Evolutionary conservation across 1,284 basidiomycete genomes (phyloP).

Genomic region (Schizophyllum commune): DNA sequence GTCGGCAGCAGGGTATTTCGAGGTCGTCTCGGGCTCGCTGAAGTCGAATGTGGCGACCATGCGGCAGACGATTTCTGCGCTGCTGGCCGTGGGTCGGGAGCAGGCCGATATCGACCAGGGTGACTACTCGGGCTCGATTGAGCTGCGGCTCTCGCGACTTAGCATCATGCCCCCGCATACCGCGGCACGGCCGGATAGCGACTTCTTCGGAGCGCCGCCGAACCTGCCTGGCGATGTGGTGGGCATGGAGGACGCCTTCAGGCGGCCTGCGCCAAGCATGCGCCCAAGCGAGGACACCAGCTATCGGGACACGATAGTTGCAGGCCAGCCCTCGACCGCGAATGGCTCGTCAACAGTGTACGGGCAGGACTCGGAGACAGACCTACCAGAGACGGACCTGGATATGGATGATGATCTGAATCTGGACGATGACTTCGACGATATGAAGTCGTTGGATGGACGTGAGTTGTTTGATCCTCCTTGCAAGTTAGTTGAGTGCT

Average conservation of each 20-base stretch:
- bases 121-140: slow-evolving; percentile 65
- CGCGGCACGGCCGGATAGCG: slow-evolving; percentile 19
- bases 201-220: neutral
- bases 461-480: slow-evolving; percentile 19
- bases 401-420: slow-evolving; percentile 23
- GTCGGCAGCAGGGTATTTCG: slow-evolving; percentile 37
- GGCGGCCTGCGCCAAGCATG: slow-evolving; percentile 9
- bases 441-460: slow-evolving; percentile 28
- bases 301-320: slow-evolving; percentile 7
- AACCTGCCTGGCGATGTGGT: slow-evolving; percentile 44
- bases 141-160: slow-evolving; percentile 63
- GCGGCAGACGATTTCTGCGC: slow-evolving; percentile 51
- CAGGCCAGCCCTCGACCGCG: slow-evolving; percentile 2
- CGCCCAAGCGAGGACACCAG: slow-evolving; percentile 5
- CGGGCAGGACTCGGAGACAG: slow-evolving; percentile 1
- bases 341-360: slow-evolving; percentile 7
- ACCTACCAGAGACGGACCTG: slow-evolving; percentile 17
- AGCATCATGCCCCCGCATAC: slow-evolving; percentile 46
- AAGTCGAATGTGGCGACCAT: slow-evolving; percentile 45
- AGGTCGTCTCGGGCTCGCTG: slow-evolving; percentile 40
- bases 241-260: slow-evolving; percentile 52
- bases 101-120: slow-evolving; percentile 60
- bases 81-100: slow-evolving; percentile 58
- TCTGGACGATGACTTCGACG: slow-evolving; percentile 17
- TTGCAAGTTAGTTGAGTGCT: neutral